Base-by-base conservation (phyloP, 331 rosid genomes). In the Pyracantha coccinea region DNA sequence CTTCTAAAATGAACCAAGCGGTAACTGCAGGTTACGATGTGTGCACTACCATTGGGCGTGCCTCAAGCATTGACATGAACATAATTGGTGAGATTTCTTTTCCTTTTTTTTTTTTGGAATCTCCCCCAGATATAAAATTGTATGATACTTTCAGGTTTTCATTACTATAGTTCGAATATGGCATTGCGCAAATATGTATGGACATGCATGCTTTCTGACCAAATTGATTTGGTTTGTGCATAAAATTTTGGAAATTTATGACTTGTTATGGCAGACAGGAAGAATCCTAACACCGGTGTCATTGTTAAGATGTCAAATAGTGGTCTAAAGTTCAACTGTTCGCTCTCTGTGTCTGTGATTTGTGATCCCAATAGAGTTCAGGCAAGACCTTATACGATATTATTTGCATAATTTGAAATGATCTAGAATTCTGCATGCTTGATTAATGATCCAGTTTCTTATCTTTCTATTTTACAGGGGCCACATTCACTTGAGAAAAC, bases 301-400 rank as follows among this genome's bases (percentile, higher is more conserved):
- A 72, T 71, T 72, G 90, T 94, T 78, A 94, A 86, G 80, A 92
- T 90, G 97, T 92, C 92, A 59, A 86, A 71, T 73, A 74, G 20
- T 61, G 80, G 83, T 75, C 78, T 73, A n/a, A 79, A 85, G 82
- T 52, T 54, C 85, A 90, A 86, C 60, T 94, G 99, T 86, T 94
- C 99, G 0, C 87, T 94, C 55, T 85, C 96, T 6, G 99, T 94
- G 68, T 90, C 96, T 61, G 87, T 94, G 62, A 80, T 88, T 59
- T 94, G 99, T 80, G 68, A 88, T 83, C 78, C 73, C 71, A 82
- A 83, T 61, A 93, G 89, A 61, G 59, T 87, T 80, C 87, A 94
- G 86, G 99, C 87, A 86, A 80, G 78, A 35, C 15, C 55, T 79
- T 72, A 16, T 66, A 63, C 71, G 10, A 16, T 16, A 24, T 38